Evolutionary conservation across 2,329 filamentous ascomycete species (phyloP), one percentile per base, ranked within the genome.

Genomic region (Hypoxylon sp.): DNA sequence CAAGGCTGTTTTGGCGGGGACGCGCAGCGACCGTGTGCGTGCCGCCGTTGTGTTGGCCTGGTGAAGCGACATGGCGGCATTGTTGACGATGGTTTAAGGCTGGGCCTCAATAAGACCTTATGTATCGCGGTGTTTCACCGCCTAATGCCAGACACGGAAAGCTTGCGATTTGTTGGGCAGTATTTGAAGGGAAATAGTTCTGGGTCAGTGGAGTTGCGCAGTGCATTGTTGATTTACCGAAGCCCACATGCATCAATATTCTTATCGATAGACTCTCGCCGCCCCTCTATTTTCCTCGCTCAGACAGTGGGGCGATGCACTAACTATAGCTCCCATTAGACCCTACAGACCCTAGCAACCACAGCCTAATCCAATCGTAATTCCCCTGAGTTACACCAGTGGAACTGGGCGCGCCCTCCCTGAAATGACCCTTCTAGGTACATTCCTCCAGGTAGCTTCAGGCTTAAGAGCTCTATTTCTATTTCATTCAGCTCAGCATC

Each of bases 1-100:
- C 75, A 76, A 64, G 70, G 73, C 52, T 32, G 74, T 31, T 72
- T 76, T 77, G 52, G 71, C 54, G 52, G 73, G 70, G 48, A 68
- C 58, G 63, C 76, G 75, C 27, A 75, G 31, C 48, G 73, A 74
- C 67, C 77, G 75, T 52, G 76, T 74, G 67, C 78, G 77, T 61
- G 73, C 72, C 47, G 77, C 64, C 48, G 77, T 72, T 24, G 77
- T 72, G 55, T 76, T 78, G 63, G 77, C 57, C 54, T 76, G 76
- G 50, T 73, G 65, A 62, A 74, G 70, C 56, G 78, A 75, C 78
- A 80, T 80, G 58, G 65, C 68, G 69, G 69, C 77, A 78, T 79
- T 52, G 56, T 76, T 54, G 65, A 57, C 19, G 37, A 42, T 53
- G 29, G 19, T 35, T 48, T 46, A 8, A 6, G 6, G 6, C 10